Base-by-base conservation (phyloP, 768 basidiomycete species). In the Udeniomyces megalosporus region DNA sequence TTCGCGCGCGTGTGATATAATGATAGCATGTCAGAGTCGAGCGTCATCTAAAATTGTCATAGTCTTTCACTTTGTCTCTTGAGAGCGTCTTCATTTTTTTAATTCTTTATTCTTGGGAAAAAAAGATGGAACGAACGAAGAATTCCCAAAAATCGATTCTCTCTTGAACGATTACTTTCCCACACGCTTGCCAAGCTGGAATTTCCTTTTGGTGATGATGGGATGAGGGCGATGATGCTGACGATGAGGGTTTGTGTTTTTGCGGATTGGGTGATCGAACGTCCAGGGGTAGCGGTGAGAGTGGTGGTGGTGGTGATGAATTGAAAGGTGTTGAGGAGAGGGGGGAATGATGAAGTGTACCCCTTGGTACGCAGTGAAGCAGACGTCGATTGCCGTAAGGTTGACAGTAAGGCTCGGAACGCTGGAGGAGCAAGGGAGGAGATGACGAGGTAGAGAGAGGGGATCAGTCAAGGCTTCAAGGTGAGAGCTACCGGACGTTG, bases 321-420 rank as follows among this genome's bases (percentile, higher is more conserved):
- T 47, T 17, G 17, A 28, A 51, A 28, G 12, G n/a, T 26, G 52
- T 34, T 28, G 52, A 24, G 34, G 46, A 45, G 47, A 35, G 46
- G 12, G 22, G 26, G 2, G 42, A 28, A 44, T 54, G 63, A 32
- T 64, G 63, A 2, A 32, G n/a, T 17, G n/a, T 42, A 14, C 63
- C 63, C 28, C 55, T 58, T 15, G 63, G 63, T 5, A 65, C 58
- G 53, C 91, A 96, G 71, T 91, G 91, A 77, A 92, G 79, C 45
- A 90, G 79, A 22, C 87, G 82, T 26, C 92, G 82, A 74, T 92
- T 92, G 56, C 92, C 92, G 70, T 90, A 93, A n/a, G 92, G 91
- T 70, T 87, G 83, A 74, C 91, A 96, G 73, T 86, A 93, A 2
- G 91, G 90, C 38, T 65, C 51, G 47, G 44, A 28, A 31, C 31